A percentile compares a stretch with the other conserved stretches of the same genome.
Conservation (phyloP, 768 basidiomycete genomes). For the Wakefieldia striispora region DNA sequence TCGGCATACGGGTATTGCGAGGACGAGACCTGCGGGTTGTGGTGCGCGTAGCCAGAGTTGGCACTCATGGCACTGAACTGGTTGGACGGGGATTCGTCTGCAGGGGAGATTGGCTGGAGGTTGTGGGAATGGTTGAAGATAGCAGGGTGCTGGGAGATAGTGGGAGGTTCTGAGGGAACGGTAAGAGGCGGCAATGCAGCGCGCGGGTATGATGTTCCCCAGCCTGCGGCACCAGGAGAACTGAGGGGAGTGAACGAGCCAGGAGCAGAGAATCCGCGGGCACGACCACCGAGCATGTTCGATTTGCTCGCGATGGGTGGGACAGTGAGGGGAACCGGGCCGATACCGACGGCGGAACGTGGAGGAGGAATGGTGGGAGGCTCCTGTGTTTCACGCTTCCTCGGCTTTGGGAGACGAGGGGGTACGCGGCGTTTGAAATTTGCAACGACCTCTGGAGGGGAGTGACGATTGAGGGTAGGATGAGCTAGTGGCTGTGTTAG, state of each 20-base stretch:
- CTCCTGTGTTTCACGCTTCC: slow-evolving; percentile 74
- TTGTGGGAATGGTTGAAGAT: slow-evolving; percentile 59
- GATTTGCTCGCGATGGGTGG: slow-evolving; percentile 41
- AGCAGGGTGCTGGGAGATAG: slow-evolving; percentile 53
- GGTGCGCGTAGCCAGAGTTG: slow-evolving; percentile 29
- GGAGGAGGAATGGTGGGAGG: slow-evolving; percentile 71
- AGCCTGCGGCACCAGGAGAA: slow-evolving; percentile 54
- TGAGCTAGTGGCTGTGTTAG: slow-evolving; percentile 57
- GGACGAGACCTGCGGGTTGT: slow-evolving; percentile 39
- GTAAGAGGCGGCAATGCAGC: slow-evolving; percentile 76
- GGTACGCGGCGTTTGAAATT: slow-evolving; percentile 96
- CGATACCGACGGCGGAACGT: slow-evolving; percentile 72
- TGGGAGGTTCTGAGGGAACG: slow-evolving; percentile 72
- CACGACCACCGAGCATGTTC: slow-evolving; percentile 50
- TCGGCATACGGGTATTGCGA: slow-evolving; percentile 66
- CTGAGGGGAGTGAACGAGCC: slow-evolving; percentile 74
- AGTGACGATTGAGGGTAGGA: slow-evolving; percentile 87
- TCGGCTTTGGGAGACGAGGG: slow-evolving; percentile 84
- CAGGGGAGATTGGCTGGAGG: slow-evolving; percentile 65
- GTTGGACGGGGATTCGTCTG: slow-evolving; percentile 63
- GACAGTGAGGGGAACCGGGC: slow-evolving; percentile 61
- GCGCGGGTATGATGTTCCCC: slow-evolving; percentile 60
- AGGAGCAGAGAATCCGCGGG: slow-evolving; percentile 81
- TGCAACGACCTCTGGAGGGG: slow-evolving; percentile 84
- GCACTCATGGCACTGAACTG: slow-evolving; percentile 42